Percentiles rank a stretch among this genome's conserved stretches.
phyloP scores from a whole-genome alignment of 2,329 filamentous ascomycete species.

The Nemania sp. region DNA sequence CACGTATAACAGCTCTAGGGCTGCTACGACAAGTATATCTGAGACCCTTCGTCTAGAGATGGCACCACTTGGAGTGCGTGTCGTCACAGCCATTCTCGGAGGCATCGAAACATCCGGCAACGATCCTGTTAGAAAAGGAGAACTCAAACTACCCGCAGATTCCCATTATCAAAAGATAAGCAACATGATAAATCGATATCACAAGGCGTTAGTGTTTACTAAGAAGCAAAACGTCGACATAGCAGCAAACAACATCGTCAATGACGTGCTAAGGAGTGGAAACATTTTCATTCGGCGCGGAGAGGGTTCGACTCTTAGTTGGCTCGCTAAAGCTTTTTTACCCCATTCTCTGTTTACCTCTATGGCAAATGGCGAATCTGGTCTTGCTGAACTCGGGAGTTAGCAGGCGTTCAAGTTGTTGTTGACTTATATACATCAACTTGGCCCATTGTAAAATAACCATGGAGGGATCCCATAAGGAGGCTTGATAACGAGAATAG shows the following conservation, averaged over 20 bases:
- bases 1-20: slow-evolving; percentile 18
- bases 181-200: slow-evolving; percentile 6
- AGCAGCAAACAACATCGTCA: slow-evolving; percentile 15
- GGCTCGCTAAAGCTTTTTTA: slow-evolving; percentile 12
- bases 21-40: slow-evolving; percentile 6
- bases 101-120: slow-evolving; percentile 4
- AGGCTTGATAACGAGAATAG: too few species aligned
- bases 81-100: slow-evolving; percentile 17
- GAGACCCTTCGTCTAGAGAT: slow-evolving; percentile 17
- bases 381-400: slow-evolving; percentile 13
- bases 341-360: slow-evolving; percentile 10
- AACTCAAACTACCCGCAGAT: slow-evolving; percentile 10
- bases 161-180: slow-evolving; percentile 25
- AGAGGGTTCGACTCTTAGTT: slow-evolving; percentile 20
- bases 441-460: background rate
- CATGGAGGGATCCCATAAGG: too few species aligned
- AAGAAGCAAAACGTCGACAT: slow-evolving; percentile 19
- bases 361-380: slow-evolving; percentile 11
- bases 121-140: background rate
- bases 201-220: slow-evolving; percentile 3
- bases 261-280: slow-evolving; percentile 13
- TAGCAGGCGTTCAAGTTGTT: background rate
- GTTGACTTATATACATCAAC: background rate
- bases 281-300: slow-evolving; percentile 23
- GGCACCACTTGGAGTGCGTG: slow-evolving; percentile 22